phyloP scores from a whole-genome alignment of 768 basidiomycete genomes.

The Krasilnikovozyma curviuscula region DNA sequence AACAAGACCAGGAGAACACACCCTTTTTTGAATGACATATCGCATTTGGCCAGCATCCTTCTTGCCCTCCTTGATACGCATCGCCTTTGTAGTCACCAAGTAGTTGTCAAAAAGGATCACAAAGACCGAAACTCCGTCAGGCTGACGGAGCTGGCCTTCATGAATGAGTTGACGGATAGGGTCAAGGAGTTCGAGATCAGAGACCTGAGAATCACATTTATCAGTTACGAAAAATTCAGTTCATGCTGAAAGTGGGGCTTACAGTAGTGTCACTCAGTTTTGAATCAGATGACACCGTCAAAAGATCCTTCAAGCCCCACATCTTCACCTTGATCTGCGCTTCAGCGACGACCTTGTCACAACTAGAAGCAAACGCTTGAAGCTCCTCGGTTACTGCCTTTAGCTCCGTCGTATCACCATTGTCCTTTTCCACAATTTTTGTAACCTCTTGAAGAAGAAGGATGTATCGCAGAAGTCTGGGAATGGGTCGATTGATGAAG shows the following conservation, averaged over 20 bases:
- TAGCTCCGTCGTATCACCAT: slow-evolving; percentile 66
- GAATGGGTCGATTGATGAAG: slow-evolving; percentile 82
- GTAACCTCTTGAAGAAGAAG: slow-evolving; percentile 61
- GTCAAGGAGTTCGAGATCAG: slow-evolving; percentile 78
- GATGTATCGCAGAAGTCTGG: slow-evolving; percentile 71
- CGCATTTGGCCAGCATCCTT: slow-evolving; percentile 55
- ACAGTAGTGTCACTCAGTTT: background rate
- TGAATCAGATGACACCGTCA: background rate
- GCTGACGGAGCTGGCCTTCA: slow-evolving; percentile 57
- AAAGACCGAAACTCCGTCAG: slow-evolving; percentile 70
- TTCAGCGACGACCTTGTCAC: slow-evolving; percentile 64
- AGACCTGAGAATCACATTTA: slow-evolving; percentile 6
- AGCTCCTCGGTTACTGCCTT: slow-evolving; percentile 66
- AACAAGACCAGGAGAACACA: slow-evolving; percentile 26
- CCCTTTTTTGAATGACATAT: slow-evolving; percentile 61
- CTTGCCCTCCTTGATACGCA: slow-evolving; percentile 37
- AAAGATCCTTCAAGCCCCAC: slow-evolving; percentile 32
- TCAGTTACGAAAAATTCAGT: background rate
- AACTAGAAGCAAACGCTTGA: slow-evolving; percentile 37
- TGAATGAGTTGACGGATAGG: slow-evolving; percentile 66
- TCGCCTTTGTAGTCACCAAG: slow-evolving; percentile 12
- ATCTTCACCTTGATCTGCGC: slow-evolving; percentile 77
- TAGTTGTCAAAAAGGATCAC: slow-evolving; percentile 92
- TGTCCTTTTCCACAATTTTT: slow-evolving; percentile 49
- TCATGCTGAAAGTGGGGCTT: background rate